Conservation (phyloP, 352 stramenopile genomes). For the Plasmopara muralis region DNA sequence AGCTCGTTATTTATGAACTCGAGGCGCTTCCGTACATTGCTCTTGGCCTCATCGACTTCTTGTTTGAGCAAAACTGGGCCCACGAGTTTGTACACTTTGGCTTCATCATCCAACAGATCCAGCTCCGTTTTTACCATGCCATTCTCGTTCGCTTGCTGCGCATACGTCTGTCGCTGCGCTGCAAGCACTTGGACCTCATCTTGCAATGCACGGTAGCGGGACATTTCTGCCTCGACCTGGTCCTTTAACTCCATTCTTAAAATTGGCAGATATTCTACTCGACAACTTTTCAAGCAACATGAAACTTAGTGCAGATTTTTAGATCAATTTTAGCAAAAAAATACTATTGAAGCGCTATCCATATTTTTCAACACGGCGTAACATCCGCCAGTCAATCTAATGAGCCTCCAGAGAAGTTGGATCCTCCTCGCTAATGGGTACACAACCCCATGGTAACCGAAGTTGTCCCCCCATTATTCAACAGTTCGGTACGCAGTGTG, state of each 20-base stretch:
- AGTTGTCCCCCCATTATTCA: no score
- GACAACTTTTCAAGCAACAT: no score
- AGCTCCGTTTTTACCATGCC: conserved; percentile 94
- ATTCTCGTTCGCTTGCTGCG: conserved; percentile 94
- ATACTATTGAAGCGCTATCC: no score
- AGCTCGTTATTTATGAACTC: conserved; percentile 95
- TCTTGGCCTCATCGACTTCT: conserved; percentile 89
- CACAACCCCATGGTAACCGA: no score
- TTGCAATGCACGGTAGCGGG: conserved; percentile 88
- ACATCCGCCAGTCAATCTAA: no score
- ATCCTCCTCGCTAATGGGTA: no score
- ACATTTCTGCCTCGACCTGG: conserved; percentile 84
- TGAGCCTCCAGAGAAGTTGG: no score
- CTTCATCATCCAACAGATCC: conserved; percentile 76
- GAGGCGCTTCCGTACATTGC: conserved; percentile 92
- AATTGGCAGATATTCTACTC: no score
- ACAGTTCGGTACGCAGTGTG: no score
- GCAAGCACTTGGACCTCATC: conserved; percentile 84
- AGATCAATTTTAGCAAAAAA: no score
- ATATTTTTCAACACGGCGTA: no score
- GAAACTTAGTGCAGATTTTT: no score
- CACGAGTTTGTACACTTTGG: conserved; percentile 93
- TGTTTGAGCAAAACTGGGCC: conserved; percentile 94
- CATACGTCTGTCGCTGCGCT: conserved; percentile 85
- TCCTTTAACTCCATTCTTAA: conserved; percentile 37